These are phyloP conservation scores for Podaxis sp. DNA, from an alignment of 768 basidiomycete species.

Conservation along the genomic window DNA sequence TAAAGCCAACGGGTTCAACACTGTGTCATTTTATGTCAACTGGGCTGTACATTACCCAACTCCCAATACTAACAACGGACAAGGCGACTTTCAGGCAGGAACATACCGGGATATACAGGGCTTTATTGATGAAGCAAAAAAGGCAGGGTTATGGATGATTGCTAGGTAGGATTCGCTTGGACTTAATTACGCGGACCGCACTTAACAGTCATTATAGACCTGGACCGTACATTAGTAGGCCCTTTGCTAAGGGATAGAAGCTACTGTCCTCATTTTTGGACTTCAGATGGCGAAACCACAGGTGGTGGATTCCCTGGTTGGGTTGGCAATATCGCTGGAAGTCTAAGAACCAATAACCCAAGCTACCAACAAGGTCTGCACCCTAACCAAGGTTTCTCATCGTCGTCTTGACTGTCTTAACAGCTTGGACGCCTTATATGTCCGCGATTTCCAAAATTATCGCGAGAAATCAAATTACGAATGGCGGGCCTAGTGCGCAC, in stretches of 20 bases:
- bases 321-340: slow-evolving; percentile 54
- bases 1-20: slow-evolving; percentile 61
- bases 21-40: slow-evolving; percentile 59
- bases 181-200: not conserved
- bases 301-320: slow-evolving; percentile 61
- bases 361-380: slow-evolving; percentile 42
- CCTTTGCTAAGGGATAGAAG: not conserved
- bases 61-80: slow-evolving; percentile 38
- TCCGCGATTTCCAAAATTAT: slow-evolving; percentile 48
- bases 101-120: slow-evolving; percentile 53
- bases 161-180: slow-evolving; percentile 35
- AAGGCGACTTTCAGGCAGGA: slow-evolving; percentile 47
- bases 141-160: slow-evolving; percentile 57
- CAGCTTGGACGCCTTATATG: slow-evolving; percentile 59
- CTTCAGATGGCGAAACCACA: slow-evolving; percentile 46
- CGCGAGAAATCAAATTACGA: slow-evolving; percentile 55
- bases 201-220: slow-evolving; percentile 30
- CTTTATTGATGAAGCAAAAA: slow-evolving; percentile 51
- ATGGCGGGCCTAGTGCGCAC: slow-evolving; percentile 54
- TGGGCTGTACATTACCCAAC: slow-evolving; percentile 59
- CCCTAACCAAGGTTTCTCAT: not conserved
- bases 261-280: not conserved
- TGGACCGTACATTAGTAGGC: slow-evolving; percentile 53
- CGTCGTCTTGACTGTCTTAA: not conserved
- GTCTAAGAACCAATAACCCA: slow-evolving; percentile 48